Conservation (phyloP, 2,329 filamentous ascomycete genomes). For the Cordyceps sp. region DNA sequence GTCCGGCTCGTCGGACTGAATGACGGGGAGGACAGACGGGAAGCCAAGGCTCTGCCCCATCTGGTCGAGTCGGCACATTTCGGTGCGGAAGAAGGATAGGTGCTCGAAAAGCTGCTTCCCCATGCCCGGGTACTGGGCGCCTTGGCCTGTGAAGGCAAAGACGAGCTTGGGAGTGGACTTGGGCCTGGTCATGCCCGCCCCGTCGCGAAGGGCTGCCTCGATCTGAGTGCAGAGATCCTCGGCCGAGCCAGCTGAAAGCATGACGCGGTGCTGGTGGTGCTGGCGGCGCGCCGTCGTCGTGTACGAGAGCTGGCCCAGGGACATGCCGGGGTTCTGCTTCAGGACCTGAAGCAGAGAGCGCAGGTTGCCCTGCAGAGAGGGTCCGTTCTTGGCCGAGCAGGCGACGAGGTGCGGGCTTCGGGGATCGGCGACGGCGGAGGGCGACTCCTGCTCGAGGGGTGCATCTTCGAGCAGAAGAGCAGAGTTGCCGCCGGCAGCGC, state of each 20-base stretch:
- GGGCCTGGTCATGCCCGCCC: background rate
- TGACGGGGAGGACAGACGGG: conserved; percentile 19
- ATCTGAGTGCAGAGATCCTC: background rate
- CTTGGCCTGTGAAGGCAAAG: conserved; percentile 26
- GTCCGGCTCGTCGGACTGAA: conserved; percentile 16
- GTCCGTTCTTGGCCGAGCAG: conserved; percentile 4
- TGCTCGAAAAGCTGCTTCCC: conserved; percentile 13
- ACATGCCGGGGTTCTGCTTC: conserved; percentile 17
- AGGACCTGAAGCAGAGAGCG: conserved; percentile 21
- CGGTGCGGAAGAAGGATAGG: conserved; percentile 11
- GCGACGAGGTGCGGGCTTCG: conserved; percentile 12
- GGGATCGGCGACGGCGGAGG: conserved; percentile 21
- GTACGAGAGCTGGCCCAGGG: conserved; percentile 30
- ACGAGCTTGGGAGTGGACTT: conserved; percentile 6
- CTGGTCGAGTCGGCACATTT: conserved; percentile 13
- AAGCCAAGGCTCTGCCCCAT: conserved; percentile 14
- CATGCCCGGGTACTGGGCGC: conserved; percentile 12
- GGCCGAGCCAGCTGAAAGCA: background rate
- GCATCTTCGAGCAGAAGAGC: conserved; percentile 48
- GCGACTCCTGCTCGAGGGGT: conserved; percentile 13
- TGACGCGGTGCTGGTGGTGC: conserved; percentile 1
- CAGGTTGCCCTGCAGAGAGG: conserved; percentile 10
- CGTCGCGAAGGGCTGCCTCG: background rate
- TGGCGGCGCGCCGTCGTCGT: conserved; percentile 30
- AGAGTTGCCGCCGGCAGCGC: conserved; percentile 56